Conservation (phyloP, 2,329 filamentous ascomycete genomes). For the Scedosporium minutisporum region DNA sequence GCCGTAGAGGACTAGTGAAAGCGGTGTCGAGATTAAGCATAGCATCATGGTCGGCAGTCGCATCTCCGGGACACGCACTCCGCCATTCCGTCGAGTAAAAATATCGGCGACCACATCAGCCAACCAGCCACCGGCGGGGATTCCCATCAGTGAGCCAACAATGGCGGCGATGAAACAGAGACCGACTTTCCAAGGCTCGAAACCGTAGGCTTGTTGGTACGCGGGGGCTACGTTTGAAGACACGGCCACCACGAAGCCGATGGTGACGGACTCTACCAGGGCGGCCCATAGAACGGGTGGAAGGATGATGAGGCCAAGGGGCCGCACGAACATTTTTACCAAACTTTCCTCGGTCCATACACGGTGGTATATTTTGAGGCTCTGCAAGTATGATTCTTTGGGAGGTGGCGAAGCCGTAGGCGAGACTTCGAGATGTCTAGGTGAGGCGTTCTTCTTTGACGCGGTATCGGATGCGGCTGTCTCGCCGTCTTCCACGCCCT, state of each 20-base stretch:
- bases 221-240: conserved; percentile 40
- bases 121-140: conserved; percentile 38
- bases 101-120: conserved; percentile 37
- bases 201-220: conserved; percentile 30
- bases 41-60: conserved; percentile 43
- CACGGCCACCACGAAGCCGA: conserved; percentile 46
- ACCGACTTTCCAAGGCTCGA: conserved; percentile 35
- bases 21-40: conserved; percentile 39
- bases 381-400: conserved; percentile 23
- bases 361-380: conserved; percentile 29
- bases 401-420: conserved; percentile 5
- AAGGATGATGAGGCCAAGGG: conserved; percentile 37
- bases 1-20: conserved; percentile 35
- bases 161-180: conserved; percentile 40
- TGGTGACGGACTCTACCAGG: conserved; percentile 42
- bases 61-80: conserved; percentile 51
- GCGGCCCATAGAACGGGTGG: conserved; percentile 47
- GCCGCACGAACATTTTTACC: conserved; percentile 37
- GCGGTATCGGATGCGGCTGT: background rate
- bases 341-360: conserved; percentile 35
- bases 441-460: background rate
- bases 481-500: conserved; percentile 7
- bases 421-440: background rate
- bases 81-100: conserved; percentile 41
- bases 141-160: conserved; percentile 36